Conservation (phyloP, 306 rosid species). For the Coriaria nepalensis region DNA sequence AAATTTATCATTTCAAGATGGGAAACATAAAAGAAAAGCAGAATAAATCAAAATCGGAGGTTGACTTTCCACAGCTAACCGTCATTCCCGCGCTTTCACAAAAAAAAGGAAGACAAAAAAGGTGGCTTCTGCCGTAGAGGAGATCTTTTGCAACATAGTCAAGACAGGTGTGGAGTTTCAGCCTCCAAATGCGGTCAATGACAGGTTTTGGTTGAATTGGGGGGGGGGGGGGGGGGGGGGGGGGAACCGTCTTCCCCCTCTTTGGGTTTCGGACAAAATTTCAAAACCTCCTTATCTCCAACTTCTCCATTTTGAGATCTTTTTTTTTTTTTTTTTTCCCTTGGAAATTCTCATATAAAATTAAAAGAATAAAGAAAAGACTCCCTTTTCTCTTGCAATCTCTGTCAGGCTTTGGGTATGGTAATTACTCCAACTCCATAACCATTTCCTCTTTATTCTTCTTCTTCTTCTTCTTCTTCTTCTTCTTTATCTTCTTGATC, state of each 20-base stretch:
- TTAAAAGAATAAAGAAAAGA: too few species aligned
- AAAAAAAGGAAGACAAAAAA: conserved; percentile 2
- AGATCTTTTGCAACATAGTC: conserved; percentile 16
- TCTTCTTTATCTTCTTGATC: conserved; percentile 1
- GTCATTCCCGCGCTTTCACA: conserved; percentile 37
- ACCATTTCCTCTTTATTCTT: conserved; percentile 8
- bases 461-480: too few species aligned
- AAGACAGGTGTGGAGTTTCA: conserved; percentile 5
- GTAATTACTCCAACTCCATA: not conserved
- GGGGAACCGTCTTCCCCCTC: too few species aligned
- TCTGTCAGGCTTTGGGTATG: not conserved
- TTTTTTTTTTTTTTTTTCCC: too few species aligned
- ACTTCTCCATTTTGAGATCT: too few species aligned
- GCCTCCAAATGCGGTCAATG: too few species aligned
- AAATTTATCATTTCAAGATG: not conserved
- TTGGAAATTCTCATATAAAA: too few species aligned
- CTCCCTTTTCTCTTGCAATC: too few species aligned
- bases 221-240: too few species aligned
- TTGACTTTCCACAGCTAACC: conserved; percentile 20
- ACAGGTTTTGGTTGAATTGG: too few species aligned
- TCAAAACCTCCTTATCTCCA: too few species aligned
- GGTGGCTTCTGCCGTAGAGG: conserved; percentile 2
- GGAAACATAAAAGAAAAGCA: not conserved
- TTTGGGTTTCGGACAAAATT: too few species aligned
- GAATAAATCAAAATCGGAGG: conserved; percentile 4